Evolutionary conservation across 1,284 basidiomycete genomes (phyloP).

Genomic region (Trichosporon asahii): DNA sequence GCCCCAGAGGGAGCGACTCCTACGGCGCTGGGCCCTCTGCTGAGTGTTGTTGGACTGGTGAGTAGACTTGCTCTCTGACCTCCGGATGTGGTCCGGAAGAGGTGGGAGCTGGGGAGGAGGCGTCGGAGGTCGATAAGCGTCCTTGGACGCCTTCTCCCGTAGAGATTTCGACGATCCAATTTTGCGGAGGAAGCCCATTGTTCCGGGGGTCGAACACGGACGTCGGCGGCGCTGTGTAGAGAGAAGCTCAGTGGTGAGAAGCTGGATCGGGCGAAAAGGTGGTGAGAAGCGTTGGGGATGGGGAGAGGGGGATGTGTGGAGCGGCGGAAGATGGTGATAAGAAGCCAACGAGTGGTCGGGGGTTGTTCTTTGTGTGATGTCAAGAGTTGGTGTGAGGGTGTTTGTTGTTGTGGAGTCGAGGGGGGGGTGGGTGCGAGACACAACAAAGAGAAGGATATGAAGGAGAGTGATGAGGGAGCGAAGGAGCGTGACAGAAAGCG

Average conservation of each 20-base stretch:
- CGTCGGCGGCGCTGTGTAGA: background rate
- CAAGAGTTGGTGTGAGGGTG: background rate
- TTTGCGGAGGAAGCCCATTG: slow-evolving; percentile 26
- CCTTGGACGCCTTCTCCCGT: slow-evolving; percentile 15
- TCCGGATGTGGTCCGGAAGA: slow-evolving; percentile 23
- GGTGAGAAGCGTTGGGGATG: background rate
- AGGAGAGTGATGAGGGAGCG: slow-evolving; percentile 10
- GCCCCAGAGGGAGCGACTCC: slow-evolving; percentile 16
- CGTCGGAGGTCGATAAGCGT: slow-evolving; percentile 15
- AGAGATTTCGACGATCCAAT: slow-evolving; percentile 20
- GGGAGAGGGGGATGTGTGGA: background rate
- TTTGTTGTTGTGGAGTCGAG: background rate
- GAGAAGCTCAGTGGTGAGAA: background rate
- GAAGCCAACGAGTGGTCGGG: background rate
- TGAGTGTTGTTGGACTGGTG: background rate
- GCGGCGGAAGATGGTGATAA: background rate
- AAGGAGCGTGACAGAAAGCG: background rate
- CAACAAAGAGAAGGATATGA: background rate
- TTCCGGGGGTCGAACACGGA: background rate
- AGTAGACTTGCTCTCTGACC: slow-evolving; percentile 6
- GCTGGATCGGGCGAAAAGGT: background rate
- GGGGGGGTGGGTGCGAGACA: background rate
- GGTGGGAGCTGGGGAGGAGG: slow-evolving; percentile 26
- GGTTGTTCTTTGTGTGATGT: background rate
- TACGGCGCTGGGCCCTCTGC: slow-evolving; percentile 10